Percentiles rank a stretch among this genome's conserved stretches.
Evolutionary conservation across 257 asterid genomes (phyloP).

Genomic region (Solanum sitiens): DNA sequence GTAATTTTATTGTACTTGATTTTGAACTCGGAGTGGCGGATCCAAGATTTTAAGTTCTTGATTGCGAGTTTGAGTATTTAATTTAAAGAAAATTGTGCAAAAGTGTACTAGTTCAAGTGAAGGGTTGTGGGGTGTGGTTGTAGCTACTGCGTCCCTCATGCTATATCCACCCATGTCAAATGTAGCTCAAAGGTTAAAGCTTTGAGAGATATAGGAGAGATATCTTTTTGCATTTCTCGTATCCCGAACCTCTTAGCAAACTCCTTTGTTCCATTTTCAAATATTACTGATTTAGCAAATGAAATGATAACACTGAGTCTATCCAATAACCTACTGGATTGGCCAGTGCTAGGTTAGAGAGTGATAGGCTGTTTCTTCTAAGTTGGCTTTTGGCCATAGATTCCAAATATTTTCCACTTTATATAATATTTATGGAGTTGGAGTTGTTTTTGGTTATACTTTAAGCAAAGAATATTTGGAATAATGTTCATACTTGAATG

Average conservation of each 20-base stretch:
- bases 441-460: neutral
- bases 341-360: neutral
- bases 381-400: neutral
- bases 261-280: too few relatives aligned
- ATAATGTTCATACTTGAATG: neutral
- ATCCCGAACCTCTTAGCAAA: too few relatives aligned
- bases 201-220: neutral
- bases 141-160: neutral
- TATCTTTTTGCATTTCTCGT: too few relatives aligned
- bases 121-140: neutral
- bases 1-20: neutral
- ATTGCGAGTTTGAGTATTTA: neutral
- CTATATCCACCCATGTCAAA: neutral
- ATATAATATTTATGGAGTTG: neutral
- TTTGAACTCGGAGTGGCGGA: neutral
- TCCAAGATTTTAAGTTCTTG: neutral
- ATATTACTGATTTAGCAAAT: too few relatives aligned
- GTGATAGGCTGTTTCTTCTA: neutral
- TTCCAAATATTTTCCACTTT: neutral
- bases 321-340: neutral
- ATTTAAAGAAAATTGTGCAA: neutral
- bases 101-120: neutral
- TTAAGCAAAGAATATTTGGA: neutral
- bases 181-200: neutral
- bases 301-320: neutral